Evolutionary conservation across 1,284 basidiomycete genomes (phyloP), one percentile per base, ranked within the genome.

Genomic region (Coniferiporia weirii): DNA sequence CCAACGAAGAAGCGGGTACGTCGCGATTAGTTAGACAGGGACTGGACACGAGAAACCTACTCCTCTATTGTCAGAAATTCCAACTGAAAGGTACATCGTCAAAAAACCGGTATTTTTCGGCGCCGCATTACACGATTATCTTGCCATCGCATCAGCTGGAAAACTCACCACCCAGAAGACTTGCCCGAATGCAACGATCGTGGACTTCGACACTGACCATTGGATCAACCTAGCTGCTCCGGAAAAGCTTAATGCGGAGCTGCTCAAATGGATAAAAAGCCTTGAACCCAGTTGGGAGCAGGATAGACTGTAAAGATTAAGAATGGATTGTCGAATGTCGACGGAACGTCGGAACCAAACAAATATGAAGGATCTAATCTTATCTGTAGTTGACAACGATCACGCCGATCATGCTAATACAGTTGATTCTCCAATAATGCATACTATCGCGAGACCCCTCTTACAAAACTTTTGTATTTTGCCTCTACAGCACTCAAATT

Each of bases 41-140:
- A n/a, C 6, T 38, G 50, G 9, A 15, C 27, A 9, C 54, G 19
- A 65, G 68, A 56, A 71, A 74, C 38, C 38, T 9, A 12, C 8
- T 40, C n/a, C n/a, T 40, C 8, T 12, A 40, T 40, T 40, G 2
- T 10, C 68, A 67, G 64, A 68, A 61, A 64, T 75, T 12, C 68
- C 69, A 5, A 44, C 57, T 36, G 63, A 66, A 12, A 65, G 66
- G 5, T 61, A 66, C 46, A 57, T 40, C 13, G 64, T 73, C 54
- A 52, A 53, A 1, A 68, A 69, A 44, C 75, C 72, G 0, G 69
- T 70, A 0, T 75, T 75, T 65, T 73, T 70, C 61, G 75, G 68
- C 7, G 70, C 66, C 0, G 65, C 68, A 8, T 63, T 64, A 51
- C 60, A 67, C 10, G 74, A 76, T 58, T 60, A 61, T 27, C 60